phyloP scores from a whole-genome alignment of 2,329 filamentous ascomycete genomes.

The Simplicillium sp. region DNA sequence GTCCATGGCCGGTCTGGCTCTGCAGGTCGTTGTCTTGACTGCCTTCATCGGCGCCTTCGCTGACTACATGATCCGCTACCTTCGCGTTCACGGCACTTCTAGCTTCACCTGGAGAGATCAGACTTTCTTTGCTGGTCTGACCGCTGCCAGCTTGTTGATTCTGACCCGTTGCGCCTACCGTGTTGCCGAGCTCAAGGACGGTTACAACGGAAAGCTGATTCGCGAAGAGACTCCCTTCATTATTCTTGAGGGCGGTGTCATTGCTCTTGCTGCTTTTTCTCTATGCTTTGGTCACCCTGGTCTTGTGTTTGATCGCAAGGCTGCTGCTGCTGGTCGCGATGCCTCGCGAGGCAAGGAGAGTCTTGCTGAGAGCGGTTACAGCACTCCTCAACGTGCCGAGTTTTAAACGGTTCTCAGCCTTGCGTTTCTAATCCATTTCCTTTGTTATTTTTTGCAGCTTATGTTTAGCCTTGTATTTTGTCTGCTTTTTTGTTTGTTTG shows the following conservation, averaged over 20 bases:
- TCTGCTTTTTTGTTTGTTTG: too few relatives aligned
- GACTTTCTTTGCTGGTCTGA: constrained; percentile 43
- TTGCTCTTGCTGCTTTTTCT: constrained; percentile 24
- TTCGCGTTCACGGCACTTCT: constrained; percentile 15
- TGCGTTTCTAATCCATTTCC: too few relatives aligned
- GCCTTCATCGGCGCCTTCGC: constrained; percentile 37
- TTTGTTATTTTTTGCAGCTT: too few relatives aligned
- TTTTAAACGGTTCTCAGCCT: too few relatives aligned
- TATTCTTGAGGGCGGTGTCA: constrained; percentile 12
- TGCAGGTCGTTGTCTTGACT: constrained; percentile 48
- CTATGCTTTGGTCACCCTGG: constrained; percentile 33
- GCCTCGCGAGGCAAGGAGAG: constrained; percentile 6
- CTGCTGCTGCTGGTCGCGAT: background rate
- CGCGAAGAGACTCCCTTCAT: constrained; percentile 30
- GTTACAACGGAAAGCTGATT: constrained; percentile 48
- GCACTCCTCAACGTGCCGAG: constrained; percentile 2
- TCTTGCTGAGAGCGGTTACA: constrained; percentile 15
- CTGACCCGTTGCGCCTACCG: constrained; percentile 55
- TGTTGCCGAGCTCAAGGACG: constrained; percentile 55
- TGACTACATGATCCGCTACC: constrained; percentile 40
- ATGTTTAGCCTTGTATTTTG: too few relatives aligned
- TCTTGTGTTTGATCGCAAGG: constrained; percentile 21
- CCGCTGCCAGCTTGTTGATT: constrained; percentile 46
- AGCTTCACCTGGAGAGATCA: constrained; percentile 18
- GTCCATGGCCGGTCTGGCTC: constrained; percentile 41